These are phyloP conservation scores for Hypseocharis bilobata DNA, from an alignment of 441 rosid genomes.

Conservation along the genomic window DNA sequence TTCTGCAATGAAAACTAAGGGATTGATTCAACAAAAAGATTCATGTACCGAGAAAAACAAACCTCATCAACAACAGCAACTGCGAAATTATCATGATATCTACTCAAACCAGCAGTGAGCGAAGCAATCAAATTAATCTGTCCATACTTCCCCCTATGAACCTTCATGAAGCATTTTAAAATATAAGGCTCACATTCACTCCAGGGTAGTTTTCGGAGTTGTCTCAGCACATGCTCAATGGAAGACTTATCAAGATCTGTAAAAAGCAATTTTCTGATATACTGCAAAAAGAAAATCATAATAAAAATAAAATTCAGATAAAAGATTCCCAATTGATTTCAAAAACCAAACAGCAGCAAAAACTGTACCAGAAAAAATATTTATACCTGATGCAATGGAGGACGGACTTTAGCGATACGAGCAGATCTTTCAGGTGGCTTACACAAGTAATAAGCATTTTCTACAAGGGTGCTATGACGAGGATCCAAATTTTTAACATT, in stretches of 20 bases:
- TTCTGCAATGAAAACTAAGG: not conserved
- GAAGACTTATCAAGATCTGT: slow-evolving; percentile 93
- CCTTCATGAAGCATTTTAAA: slow-evolving; percentile 96
- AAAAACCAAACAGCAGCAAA: slow-evolving; percentile 12
- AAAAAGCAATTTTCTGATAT: slow-evolving; percentile 80
- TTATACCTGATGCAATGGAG: slow-evolving; percentile 84
- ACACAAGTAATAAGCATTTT: slow-evolving; percentile 97
- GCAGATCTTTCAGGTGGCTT: slow-evolving; percentile 99
- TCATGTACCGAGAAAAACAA: slow-evolving; percentile 15
- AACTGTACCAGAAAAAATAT: slow-evolving; percentile 10
- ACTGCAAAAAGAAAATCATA: slow-evolving; percentile 42
- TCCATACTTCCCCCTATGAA: slow-evolving; percentile 88
- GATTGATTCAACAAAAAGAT: slow-evolving; percentile 1
- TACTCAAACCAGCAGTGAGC: slow-evolving; percentile 92
- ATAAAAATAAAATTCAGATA: not conserved
- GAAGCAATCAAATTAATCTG: slow-evolving; percentile 97
- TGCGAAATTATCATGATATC: slow-evolving; percentile 94
- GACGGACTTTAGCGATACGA: slow-evolving; percentile 76
- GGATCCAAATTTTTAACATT: slow-evolving; percentile 98
- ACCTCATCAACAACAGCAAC: slow-evolving; percentile 99
- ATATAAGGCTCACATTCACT: slow-evolving; percentile 84
- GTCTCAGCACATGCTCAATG: slow-evolving; percentile 86
- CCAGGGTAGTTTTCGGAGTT: slow-evolving; percentile 97
- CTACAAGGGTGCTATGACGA: slow-evolving; percentile 94
- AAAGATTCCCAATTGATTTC: slow-evolving; percentile 1